Percentiles rank a stretch among this genome's conserved stretches.
Conservation (phyloP, 139 green algal species). For the Deuterostichococcus epilithicus region DNA sequence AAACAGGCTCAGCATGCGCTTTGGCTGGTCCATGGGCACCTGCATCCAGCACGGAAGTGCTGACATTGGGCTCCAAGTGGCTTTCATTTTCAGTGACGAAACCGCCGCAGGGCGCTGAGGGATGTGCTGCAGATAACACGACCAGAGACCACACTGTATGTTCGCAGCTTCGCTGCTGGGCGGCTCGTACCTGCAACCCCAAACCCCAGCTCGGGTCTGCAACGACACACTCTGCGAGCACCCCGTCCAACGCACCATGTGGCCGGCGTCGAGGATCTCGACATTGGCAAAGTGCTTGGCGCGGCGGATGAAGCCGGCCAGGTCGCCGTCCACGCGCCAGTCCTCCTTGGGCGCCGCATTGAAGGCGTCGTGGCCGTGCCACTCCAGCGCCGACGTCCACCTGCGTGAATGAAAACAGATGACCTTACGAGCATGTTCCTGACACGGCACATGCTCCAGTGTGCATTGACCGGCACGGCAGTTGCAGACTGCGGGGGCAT, state of each 20-base stretch:
- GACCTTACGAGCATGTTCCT: too few relatives aligned
- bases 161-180: background rate
- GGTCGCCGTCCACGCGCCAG: constrained; percentile 48
- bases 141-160: background rate
- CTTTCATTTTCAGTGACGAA: too few relatives aligned
- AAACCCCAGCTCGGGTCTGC: too few relatives aligned
- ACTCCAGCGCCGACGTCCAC: constrained; percentile 37
- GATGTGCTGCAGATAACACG: too few relatives aligned
- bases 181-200: too few relatives aligned
- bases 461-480: constrained; percentile 59
- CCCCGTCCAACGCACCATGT: constrained; percentile 45
- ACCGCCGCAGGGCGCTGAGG: too few relatives aligned
- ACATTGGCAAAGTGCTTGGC: constrained; percentile 70
- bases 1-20: constrained; percentile 64
- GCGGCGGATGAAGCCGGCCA: constrained; percentile 48
- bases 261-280: constrained; percentile 49
- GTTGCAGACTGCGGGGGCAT: constrained; percentile 40
- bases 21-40: constrained; percentile 81
- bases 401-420: too few relatives aligned
- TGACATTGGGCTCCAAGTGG: too few relatives aligned
- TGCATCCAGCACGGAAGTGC: too few relatives aligned
- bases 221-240: constrained; percentile 2
- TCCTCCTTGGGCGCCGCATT: background rate
- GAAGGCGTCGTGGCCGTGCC: constrained; percentile 22
- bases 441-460: constrained; percentile 48